phyloP scores from a whole-genome alignment of 768 basidiomycete genomes.

The Macrolepiota albuminosa region DNA sequence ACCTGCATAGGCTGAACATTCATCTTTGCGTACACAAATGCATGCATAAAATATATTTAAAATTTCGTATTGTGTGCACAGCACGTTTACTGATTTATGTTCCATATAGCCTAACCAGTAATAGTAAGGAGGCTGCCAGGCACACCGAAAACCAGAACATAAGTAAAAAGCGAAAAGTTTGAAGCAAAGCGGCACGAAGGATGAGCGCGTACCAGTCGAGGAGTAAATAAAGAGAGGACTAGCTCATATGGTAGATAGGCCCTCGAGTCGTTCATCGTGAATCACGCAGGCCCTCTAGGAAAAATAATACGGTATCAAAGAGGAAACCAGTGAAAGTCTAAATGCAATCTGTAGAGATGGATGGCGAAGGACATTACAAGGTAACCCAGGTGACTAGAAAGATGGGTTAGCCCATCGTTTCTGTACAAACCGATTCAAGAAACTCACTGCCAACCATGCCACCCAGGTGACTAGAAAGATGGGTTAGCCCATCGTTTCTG shows the following conservation, averaged over 20 bases:
- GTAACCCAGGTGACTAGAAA: constrained; percentile 34
- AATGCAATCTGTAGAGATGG: background rate
- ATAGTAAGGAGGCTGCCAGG: constrained; percentile 6
- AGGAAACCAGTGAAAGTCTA: background rate
- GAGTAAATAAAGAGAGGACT: constrained; percentile 9
- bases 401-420: background rate
- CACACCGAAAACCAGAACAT: background rate
- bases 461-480: constrained; percentile 31
- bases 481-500: background rate
- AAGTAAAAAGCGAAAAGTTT: background rate
- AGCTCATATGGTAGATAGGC: constrained; percentile 11
- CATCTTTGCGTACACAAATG: background rate
- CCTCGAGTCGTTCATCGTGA: constrained; percentile 14
- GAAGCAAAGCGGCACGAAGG: constrained; percentile 1
- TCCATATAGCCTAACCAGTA: background rate
- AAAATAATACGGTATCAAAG: constrained; percentile 8
- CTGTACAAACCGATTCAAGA: background rate
- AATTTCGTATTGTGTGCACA: constrained; percentile 3
- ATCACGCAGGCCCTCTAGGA: constrained; percentile 1
- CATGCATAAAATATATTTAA: background rate
- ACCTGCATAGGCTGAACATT: too few relatives aligned
- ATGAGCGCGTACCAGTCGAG: constrained; percentile 17
- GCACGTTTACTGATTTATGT: constrained; percentile 4
- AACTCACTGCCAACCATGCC: constrained; percentile 56
- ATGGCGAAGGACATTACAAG: constrained; percentile 23